phyloP scores from a whole-genome alignment of 257 asterid genomes.

The Scutellaria barbata region DNA sequence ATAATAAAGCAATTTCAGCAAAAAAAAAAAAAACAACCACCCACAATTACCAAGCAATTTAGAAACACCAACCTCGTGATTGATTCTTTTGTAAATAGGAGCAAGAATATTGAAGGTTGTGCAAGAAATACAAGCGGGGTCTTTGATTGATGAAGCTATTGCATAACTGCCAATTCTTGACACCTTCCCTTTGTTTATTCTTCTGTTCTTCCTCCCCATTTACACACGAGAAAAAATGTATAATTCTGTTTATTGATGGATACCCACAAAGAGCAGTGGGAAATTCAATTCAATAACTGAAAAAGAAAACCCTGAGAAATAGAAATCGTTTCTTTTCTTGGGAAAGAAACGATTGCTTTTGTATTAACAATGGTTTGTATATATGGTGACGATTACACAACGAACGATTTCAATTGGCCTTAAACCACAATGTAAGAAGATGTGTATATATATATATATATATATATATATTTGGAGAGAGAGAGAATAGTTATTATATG shows the following conservation, averaged over 20 bases:
- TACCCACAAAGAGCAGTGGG: too few relatives aligned
- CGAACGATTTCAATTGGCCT: conserved; percentile 26
- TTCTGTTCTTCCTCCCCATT: conserved; percentile 69
- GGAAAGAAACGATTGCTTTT: background rate
- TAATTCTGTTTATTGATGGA: conserved; percentile 17
- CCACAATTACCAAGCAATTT: background rate
- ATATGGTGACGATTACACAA: conserved; percentile 35
- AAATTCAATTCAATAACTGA: conserved; percentile 11
- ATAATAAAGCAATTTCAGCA: background rate
- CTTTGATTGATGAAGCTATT: conserved; percentile 76
- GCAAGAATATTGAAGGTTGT: conserved; percentile 97
- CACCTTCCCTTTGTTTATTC: conserved; percentile 56
- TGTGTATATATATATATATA: background rate
- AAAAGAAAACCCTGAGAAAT: conserved; percentile 1
- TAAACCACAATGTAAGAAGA: background rate
- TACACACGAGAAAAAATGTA: conserved; percentile 6
- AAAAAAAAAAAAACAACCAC: too few relatives aligned
- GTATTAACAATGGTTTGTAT: conserved; percentile 30
- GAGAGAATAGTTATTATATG: conserved; percentile 10
- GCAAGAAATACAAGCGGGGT: conserved; percentile 85
- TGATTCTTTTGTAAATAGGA: conserved; percentile 90
- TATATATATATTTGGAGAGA: background rate
- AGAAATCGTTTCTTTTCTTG: background rate
- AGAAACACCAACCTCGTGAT: conserved; percentile 55
- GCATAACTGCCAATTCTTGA: conserved; percentile 85